Conservation (phyloP, 139 green algal genomes). For the Haematococcus lacustris region DNA sequence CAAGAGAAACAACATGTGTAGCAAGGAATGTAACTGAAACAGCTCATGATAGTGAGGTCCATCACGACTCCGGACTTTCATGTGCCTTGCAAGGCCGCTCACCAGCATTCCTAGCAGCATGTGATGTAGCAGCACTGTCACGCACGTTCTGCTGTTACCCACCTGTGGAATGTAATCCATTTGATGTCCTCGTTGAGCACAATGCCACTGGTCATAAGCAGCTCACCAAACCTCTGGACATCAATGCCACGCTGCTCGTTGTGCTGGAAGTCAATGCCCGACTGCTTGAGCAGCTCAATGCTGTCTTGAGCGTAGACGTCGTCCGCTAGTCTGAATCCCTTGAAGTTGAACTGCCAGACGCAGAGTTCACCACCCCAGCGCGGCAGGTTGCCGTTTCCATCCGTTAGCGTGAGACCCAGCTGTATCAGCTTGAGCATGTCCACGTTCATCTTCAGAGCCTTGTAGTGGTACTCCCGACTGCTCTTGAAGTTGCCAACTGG, state of each 20-base stretch:
- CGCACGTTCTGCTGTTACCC: no score
- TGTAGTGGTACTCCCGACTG: constrained; percentile 94
- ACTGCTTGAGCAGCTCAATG: constrained; percentile 94
- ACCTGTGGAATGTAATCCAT: constrained; percentile 51
- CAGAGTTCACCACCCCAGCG: constrained; percentile 73
- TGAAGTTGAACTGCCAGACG: constrained; percentile 99
- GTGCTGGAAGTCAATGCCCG: constrained; percentile 93
- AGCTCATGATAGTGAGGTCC: no score
- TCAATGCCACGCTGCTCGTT: constrained; percentile 87
- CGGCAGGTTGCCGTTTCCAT: constrained; percentile 86
- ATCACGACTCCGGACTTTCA: no score
- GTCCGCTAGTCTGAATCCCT: constrained; percentile 82
- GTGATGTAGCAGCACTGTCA: no score
- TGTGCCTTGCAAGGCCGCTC: no score
- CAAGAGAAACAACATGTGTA: neutral
- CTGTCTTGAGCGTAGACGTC: constrained; percentile 96
- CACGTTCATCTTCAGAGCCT: constrained; percentile 86
- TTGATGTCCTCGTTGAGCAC: constrained; percentile 90
- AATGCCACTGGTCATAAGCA: constrained; percentile 92
- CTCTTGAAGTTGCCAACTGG: constrained; percentile 95
- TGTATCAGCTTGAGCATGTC: constrained; percentile 99
- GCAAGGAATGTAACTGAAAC: no score
- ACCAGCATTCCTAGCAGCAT: no score
- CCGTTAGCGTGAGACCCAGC: constrained; percentile 93
- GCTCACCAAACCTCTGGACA: constrained; percentile 87